phyloP scores from a whole-genome alignment of 129 eudicot genomes.

The Cynara cardunculus region DNA sequence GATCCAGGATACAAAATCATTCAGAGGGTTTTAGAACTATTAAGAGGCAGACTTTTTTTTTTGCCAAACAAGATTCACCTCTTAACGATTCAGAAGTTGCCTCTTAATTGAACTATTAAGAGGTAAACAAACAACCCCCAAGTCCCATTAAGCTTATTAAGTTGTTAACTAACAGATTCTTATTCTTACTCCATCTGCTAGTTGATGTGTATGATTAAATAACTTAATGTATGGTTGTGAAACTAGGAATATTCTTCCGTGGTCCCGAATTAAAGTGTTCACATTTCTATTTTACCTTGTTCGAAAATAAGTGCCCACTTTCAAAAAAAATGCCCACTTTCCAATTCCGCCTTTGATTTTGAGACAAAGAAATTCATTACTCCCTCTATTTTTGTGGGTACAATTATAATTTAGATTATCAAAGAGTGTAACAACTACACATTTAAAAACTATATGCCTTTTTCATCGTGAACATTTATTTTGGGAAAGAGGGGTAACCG shows the following conservation, averaged over 20 bases:
- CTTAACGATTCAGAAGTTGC: too few species aligned
- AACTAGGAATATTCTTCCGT: neutral
- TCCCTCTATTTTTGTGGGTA: neutral
- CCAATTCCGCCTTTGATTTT: neutral
- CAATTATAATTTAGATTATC: neutral
- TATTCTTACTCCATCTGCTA: neutral
- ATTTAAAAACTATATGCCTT: neutral
- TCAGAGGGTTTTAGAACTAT: too few species aligned
- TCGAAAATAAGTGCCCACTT: neutral
- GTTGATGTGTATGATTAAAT: neutral
- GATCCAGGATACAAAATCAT: too few species aligned
- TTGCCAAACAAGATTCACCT: too few species aligned
- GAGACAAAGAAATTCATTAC: neutral
- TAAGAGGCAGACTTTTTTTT: too few species aligned
- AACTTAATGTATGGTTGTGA: neutral
- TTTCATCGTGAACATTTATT: neutral
- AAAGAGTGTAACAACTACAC: neutral
- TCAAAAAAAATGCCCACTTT: neutral
- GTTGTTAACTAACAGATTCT: too few species aligned
- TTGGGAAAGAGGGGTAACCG: too few species aligned
- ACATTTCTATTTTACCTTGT: neutral
- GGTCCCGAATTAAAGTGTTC: neutral
- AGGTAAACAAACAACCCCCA: too few species aligned
- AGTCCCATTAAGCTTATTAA: too few species aligned
- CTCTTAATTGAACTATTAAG: too few species aligned